Base-by-base conservation (phyloP, 1,284 basidiomycete genomes). In the Ceratobasidium sp. region DNA sequence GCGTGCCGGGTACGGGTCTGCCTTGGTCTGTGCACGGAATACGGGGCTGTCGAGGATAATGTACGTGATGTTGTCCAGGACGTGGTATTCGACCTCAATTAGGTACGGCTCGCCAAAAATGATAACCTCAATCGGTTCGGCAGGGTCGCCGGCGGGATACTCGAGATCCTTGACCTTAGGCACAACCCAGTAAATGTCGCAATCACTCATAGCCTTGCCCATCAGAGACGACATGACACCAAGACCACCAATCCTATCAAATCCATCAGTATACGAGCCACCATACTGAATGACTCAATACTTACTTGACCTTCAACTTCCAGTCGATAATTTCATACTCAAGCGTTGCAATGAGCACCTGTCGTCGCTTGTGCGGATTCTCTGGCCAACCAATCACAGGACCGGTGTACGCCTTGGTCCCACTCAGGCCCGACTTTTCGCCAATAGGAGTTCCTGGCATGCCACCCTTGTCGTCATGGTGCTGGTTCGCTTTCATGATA, bases 281-380 rank as follows among this genome's bases (percentile, higher is more conserved):
- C 16, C 32, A 50, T 1, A 1, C 9, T 9, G 48, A 23, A 9
- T 23, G 23, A 34, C 45, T 30, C 26, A 8, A 55, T 28, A 72
- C 75, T 62, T 30, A 76, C 75, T 96, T 96, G 84, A 97, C 94
- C 82, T 96, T 96, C 74, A 96, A 81, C 82, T 96, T 96, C 94
- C 94, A 97, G 79, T 96, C 94, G 77, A 96, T 89, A 78, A 97
- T 93, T 80, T 97, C 94, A 81, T 97, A 97, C 81, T 97, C 94
- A 72, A 97, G 86, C 0, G 94, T 96, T 9, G 94, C 84, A 75
- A 97, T 96, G 67, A 97, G 86, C 30, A 95, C 92, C 81, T 92
- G 94, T 80, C 94, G 87, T 58, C 94, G 88, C 82, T 96, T 96
- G 77, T 89, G 86, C 81, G 90, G 91, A 82, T 93, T 90, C 79